A percentile compares a stretch with the other conserved stretches of the same genome.
phyloP scores from a whole-genome alignment of 1,284 basidiomycete species.

The Vanrija humicola region DNA sequence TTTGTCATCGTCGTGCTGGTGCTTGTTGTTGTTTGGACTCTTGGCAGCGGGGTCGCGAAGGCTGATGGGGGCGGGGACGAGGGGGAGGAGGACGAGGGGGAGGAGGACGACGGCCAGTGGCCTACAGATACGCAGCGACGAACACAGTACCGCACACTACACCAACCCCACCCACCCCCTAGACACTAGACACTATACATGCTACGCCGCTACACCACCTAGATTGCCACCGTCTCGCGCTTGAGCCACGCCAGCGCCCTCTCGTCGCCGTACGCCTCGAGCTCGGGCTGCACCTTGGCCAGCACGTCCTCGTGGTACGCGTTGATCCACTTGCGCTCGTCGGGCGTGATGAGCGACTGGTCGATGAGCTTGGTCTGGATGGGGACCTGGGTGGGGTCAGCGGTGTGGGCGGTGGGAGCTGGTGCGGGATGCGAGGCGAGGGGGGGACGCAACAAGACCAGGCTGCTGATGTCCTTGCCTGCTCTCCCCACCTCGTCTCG shows the following conservation, averaged over 20 bases:
- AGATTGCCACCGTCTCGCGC: slow-evolving; percentile 52
- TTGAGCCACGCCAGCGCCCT: slow-evolving; percentile 75
- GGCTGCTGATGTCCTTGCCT: too few relatives aligned
- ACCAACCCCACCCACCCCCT: background rate
- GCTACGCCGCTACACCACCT: slow-evolving; percentile 16
- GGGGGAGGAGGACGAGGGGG: background rate
- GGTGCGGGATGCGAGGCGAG: slow-evolving; percentile 22
- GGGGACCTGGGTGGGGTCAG: slow-evolving; percentile 59
- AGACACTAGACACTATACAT: background rate
- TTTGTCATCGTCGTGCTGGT: slow-evolving; percentile 29
- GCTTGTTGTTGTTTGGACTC: slow-evolving; percentile 24
- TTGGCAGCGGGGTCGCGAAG: slow-evolving; percentile 36
- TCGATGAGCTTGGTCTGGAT: slow-evolving; percentile 85
- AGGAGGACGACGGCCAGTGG: too few relatives aligned
- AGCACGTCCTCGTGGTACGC: slow-evolving; percentile 74
- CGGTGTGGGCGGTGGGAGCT: background rate
- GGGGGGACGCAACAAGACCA: background rate
- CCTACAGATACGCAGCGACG: background rate
- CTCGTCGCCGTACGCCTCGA: slow-evolving; percentile 58
- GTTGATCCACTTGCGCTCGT: slow-evolving; percentile 79
- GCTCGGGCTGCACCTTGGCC: slow-evolving; percentile 69
- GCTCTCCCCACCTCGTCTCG: background rate
- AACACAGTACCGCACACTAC: background rate
- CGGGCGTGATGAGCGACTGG: slow-evolving; percentile 57
- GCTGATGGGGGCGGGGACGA: slow-evolving; percentile 14